Conservation (phyloP, 176 grass and related monocot genomes). For the Themeda triandra region DNA sequence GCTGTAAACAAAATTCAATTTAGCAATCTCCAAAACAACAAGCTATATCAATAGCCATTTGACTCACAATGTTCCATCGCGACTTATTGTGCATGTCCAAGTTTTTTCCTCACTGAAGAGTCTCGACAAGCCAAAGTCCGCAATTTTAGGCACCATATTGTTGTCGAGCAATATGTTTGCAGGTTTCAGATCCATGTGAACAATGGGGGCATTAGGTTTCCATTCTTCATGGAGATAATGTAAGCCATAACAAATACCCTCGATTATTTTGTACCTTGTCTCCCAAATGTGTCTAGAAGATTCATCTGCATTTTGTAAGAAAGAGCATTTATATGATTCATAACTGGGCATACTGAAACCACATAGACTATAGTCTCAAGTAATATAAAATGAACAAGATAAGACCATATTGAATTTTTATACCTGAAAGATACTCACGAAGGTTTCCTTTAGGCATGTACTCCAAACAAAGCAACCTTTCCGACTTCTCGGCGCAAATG, state of each 20-base stretch:
- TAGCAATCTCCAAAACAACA: neutral
- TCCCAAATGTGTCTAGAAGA: neutral
- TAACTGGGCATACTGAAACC: neutral
- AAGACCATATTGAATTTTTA: neutral
- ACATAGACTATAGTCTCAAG: neutral
- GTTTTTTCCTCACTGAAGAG: neutral
- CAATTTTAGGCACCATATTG: neutral
- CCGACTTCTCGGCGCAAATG: neutral
- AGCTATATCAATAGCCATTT: neutral
- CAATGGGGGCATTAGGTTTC: neutral
- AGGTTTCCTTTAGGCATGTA: conserved; percentile 1
- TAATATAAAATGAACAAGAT: neutral
- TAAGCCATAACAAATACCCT: conserved; percentile 2
- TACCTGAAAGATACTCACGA: neutral
- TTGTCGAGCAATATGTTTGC: neutral
- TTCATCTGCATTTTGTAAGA: neutral
- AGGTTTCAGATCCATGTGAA: conserved; percentile 2
- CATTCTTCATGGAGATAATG: neutral
- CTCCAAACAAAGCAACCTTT: conserved; percentile 10
- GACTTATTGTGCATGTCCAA: neutral
- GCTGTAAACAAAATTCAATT: neutral
- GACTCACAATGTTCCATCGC: conserved; percentile 15
- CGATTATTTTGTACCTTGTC: neutral
- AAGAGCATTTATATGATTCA: neutral
- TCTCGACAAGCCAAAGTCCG: neutral